Evolutionary conservation across 345 rosid genomes (phyloP).

Genomic region (Corchorus capsularis): DNA sequence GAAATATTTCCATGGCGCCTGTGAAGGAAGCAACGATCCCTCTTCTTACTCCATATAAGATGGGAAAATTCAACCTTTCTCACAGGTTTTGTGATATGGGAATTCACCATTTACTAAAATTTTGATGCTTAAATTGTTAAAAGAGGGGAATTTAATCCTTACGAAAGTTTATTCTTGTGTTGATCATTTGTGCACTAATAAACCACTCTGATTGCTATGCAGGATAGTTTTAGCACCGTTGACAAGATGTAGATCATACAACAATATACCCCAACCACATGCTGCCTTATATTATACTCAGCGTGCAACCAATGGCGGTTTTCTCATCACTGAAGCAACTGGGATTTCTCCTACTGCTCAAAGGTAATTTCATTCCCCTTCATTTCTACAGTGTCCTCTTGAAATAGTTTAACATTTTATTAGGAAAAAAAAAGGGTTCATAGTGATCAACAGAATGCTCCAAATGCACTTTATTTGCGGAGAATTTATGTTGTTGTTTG

Average conservation of each 20-base stretch:
- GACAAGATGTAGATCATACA: constrained; percentile 18
- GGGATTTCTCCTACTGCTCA: background rate
- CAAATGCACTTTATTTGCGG: background rate
- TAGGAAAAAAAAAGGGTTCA: background rate
- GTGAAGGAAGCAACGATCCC: constrained; percentile 12
- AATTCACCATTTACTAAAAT: background rate
- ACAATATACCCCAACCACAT: constrained; percentile 16
- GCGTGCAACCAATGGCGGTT: constrained; percentile 7
- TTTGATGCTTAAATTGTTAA: constrained; percentile 1
- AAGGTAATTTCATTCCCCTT: background rate
- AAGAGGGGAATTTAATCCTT: background rate
- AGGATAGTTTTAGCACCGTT: background rate
- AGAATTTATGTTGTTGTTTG: background rate
- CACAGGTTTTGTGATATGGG: constrained; percentile 19
- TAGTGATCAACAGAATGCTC: background rate
- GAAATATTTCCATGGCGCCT: background rate
- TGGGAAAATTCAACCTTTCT: constrained; percentile 25
- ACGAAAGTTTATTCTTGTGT: background rate
- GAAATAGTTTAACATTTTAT: background rate
- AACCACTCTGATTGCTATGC: background rate
- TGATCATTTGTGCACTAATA: background rate
- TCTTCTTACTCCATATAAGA: constrained; percentile 25
- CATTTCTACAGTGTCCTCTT: background rate
- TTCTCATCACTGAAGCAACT: constrained; percentile 14
- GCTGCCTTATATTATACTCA: constrained; percentile 15